Evolutionary conservation across 345 rosid genomes (phyloP).

Genomic region (Citrus inodora): DNA sequence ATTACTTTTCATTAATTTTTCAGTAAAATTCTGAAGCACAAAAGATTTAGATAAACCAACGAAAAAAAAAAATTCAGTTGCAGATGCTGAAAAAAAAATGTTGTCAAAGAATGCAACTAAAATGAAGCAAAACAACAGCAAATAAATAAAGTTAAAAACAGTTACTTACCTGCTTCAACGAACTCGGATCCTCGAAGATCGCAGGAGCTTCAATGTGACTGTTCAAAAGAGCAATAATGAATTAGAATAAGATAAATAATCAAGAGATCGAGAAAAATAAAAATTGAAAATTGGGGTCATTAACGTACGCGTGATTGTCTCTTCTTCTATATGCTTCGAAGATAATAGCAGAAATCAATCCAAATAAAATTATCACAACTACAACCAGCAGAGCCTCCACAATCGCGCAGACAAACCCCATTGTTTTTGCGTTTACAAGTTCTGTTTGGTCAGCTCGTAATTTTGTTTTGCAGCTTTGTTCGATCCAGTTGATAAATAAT

Average conservation of each 20-base stretch:
- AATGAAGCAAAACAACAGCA: not conserved
- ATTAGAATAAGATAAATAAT: not conserved
- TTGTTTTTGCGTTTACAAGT: not conserved
- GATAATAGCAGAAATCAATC: conserved; percentile 38
- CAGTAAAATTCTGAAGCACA: not conserved
- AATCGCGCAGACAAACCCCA: conserved; percentile 44
- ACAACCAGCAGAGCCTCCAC: conserved; percentile 36
- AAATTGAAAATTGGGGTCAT: not conserved
- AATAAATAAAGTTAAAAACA: not conserved
- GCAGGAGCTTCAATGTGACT: conserved; percentile 64
- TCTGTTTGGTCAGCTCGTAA: not conserved
- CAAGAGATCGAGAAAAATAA: not conserved
- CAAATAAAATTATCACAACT: conserved; percentile 22
- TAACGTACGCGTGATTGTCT: conserved; percentile 50
- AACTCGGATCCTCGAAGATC: conserved; percentile 76
- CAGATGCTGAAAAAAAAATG: not conserved
- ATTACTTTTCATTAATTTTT: not conserved
- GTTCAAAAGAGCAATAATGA: conserved; percentile 2
- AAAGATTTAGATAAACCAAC: not conserved
- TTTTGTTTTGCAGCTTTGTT: not conserved
- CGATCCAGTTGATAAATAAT: too few species aligned
- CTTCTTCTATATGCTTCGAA: conserved; percentile 67
- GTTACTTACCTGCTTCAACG: conserved; percentile 54
- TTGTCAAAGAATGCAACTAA: not conserved
- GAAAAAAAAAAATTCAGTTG: not conserved